Evolutionary conservation across 1,284 basidiomycete species (phyloP).

Genomic region (Fomitopsis pinicola): DNA sequence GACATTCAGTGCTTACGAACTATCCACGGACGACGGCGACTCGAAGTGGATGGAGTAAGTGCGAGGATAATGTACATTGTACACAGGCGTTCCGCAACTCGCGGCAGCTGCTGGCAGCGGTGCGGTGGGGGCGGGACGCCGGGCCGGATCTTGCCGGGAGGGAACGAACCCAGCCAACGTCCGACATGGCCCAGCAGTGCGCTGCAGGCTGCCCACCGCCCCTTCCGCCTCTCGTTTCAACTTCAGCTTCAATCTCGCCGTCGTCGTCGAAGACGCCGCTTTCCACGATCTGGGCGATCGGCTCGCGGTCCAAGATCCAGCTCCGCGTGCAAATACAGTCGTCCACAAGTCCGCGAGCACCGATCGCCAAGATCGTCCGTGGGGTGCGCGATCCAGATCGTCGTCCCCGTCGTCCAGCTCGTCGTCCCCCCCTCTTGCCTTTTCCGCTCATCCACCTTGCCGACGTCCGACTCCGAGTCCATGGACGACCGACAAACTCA

Average conservation of each 20-base stretch:
- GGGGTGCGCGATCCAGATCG: constrained; percentile 1
- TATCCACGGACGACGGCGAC: not conserved
- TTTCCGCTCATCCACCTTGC: not conserved
- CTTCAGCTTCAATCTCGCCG: constrained; percentile 1
- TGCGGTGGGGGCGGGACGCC: too few species aligned
- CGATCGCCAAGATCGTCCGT: not conserved
- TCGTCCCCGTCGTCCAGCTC: not conserved
- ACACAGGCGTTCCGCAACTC: not conserved
- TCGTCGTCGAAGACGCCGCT: not conserved
- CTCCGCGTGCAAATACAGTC: not conserved
- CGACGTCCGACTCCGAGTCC: not conserved
- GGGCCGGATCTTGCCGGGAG: not conserved
- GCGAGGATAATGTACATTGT: not conserved
- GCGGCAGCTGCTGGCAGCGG: too few species aligned
- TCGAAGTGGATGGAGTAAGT: not conserved
- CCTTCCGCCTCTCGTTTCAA: constrained; percentile 1
- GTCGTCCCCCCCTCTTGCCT: too few species aligned
- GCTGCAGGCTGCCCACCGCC: not conserved
- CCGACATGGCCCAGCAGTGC: not conserved
- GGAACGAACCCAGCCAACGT: not conserved
- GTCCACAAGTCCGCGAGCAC: not conserved
- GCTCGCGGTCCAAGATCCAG: not conserved
- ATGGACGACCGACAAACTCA: not conserved
- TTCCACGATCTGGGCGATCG: not conserved
- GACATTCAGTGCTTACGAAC: not conserved